A percentile compares a stretch with the other conserved stretches of the same genome.
Evolutionary conservation across 345 rosid genomes (phyloP).

Genomic region (Eucalyptus grandis): DNA sequence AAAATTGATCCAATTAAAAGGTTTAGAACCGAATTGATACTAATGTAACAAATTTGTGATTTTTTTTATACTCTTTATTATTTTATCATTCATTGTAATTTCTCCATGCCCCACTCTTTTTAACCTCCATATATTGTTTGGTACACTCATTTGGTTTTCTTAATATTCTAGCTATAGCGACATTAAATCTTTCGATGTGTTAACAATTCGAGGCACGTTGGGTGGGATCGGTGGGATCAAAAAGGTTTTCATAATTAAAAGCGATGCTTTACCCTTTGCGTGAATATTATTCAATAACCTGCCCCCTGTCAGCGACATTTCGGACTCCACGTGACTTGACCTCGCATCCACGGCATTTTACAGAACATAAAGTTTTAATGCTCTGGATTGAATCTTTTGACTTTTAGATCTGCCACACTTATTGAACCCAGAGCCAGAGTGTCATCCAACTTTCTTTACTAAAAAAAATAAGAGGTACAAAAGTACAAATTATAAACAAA

Average conservation of each 20-base stretch:
- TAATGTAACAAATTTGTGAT: accelerated
- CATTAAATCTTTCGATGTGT: not conserved
- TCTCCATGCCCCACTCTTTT: not conserved
- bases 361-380: not conserved
- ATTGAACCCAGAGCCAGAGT: not conserved
- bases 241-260: not conserved
- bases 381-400: not conserved
- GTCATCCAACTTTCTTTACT: not conserved
- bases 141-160: not conserved
- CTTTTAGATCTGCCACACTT: not conserved
- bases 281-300: not conserved
- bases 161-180: not conserved
- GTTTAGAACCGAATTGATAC: accelerated
- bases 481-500: not conserved
- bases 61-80: too few relatives aligned
- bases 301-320: not conserved
- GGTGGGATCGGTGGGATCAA: not conserved
- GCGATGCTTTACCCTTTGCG: not conserved
- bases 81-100: not conserved
- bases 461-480: not conserved
- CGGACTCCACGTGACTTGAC: not conserved
- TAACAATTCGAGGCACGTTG: not conserved
- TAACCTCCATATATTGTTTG: not conserved
- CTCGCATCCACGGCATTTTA: not conserved
- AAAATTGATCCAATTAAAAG: not conserved